Evolutionary conservation across 2,329 filamentous ascomycete species (phyloP), one percentile per base, ranked within the genome.

Genomic region (Tolypocladium sp.): DNA sequence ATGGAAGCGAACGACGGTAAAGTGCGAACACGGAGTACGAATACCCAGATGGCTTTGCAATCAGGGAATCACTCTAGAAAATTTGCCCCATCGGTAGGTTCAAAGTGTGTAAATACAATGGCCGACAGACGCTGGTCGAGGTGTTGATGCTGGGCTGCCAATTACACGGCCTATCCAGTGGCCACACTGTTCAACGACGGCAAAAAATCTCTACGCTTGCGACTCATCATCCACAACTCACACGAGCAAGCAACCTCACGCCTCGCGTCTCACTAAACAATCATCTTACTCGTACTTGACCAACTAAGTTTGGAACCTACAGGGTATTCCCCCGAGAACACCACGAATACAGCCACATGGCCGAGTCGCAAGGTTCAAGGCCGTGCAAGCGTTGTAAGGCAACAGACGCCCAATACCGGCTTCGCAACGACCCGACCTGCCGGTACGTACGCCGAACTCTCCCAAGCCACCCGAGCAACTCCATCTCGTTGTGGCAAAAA

Each of bases 371-470:
- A 13, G 17, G n/a, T n/a, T 9, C 44, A 22, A 55, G 49, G 35
- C 63, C 59, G 46, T 74, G 72, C 64, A 68, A 66, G 59, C 66
- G 70, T 42, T 74, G 72, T 63, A 72, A 72, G 58, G 63, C 58
- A 4, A 61, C 67, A 35, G 61, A 68, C 40, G 71, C 70, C n/a
- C 62, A 66, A 15, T 69, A 66, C 49, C 60, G 61, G 6, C 65
- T 74, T 30, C 66, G 73, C 52, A 66, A 69, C 52, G 67, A 68
- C 27, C 66, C 70, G 41, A 69, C 70, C 41, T 74, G 73, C 59
- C 60, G 65, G 73, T 74, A 64, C 58, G 64, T 64, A 22, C 12
- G 25, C 56, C 22, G 4, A 42, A 52, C 58, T 61, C 51, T 46
- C 33, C 17, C 40, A 17, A n/a, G 20, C 15, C 17, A 25, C 15